Evolutionary conservation across 805 yeast species (phyloP).

Genomic region (Candida fluviatilis): DNA sequence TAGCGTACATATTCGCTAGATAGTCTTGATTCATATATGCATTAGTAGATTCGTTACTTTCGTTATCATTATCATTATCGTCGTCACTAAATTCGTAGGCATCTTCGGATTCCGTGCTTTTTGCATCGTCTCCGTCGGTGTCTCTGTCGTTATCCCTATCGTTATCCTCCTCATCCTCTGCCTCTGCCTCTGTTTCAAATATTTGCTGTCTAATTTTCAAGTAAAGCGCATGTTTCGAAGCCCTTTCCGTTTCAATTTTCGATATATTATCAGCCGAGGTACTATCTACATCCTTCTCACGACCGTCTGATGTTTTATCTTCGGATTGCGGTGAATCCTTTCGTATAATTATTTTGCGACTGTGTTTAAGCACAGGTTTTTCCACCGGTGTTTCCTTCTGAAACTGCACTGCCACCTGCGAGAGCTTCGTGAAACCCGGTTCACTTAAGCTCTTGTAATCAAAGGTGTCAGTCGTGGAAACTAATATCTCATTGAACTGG

Average conservation of each 20-base stretch:
- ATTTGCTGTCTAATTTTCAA: constrained; percentile 36
- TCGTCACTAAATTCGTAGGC: constrained; percentile 3
- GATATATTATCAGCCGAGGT: constrained; percentile 10
- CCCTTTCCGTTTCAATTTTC: constrained; percentile 27
- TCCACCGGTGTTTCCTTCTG: not conserved
- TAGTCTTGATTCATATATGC: constrained; percentile 1
- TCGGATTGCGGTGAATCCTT: not conserved
- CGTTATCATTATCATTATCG: constrained; percentile 3
- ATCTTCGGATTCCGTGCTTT: constrained; percentile 5
- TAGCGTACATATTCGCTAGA: not conserved
- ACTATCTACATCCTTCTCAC: too few relatives aligned
- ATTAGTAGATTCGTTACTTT: constrained; percentile 4
- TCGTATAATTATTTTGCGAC: not conserved
- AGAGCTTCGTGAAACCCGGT: constrained; percentile 6
- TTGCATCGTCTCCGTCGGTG: constrained; percentile 6
- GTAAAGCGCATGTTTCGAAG: constrained; percentile 32
- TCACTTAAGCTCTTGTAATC: constrained; percentile 11
- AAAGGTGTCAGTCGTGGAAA: constrained; percentile 12
- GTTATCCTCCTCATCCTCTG: constrained; percentile 13
- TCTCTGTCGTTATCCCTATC: constrained; percentile 8
- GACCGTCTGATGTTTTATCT: too few relatives aligned
- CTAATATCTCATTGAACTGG: constrained; percentile 18
- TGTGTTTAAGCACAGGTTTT: not conserved
- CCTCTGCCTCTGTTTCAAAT: constrained; percentile 18
- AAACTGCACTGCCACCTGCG: constrained; percentile 8